phyloP scores from a whole-genome alignment of 306 rosid species.

The Sphenostylis stenocarpa region DNA sequence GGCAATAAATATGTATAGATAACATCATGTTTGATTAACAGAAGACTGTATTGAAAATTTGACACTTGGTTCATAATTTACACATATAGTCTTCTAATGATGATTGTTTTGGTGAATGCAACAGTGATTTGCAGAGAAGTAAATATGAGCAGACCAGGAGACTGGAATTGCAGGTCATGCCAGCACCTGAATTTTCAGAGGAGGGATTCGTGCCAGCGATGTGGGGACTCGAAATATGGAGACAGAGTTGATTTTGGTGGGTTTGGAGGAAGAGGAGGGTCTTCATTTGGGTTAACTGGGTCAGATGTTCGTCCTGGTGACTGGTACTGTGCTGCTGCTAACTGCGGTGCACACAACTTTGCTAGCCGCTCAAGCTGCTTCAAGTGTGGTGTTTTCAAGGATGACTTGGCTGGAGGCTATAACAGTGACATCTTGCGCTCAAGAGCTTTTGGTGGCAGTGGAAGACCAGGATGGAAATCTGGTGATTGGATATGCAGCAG shows the following conservation, averaged over 20 bases:
- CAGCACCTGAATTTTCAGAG: slow-evolving; percentile 95
- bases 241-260: slow-evolving; percentile 55
- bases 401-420: slow-evolving; percentile 53
- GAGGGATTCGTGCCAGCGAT: slow-evolving; percentile 92
- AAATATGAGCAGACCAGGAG: slow-evolving; percentile 94
- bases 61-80: background rate
- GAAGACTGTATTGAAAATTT: background rate
- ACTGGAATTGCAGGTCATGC: slow-evolving; percentile 98
- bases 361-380: slow-evolving; percentile 98
- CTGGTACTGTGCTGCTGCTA: slow-evolving; percentile 79
- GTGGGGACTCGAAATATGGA: slow-evolving; percentile 71
- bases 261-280: slow-evolving; percentile 66
- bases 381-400: slow-evolving; percentile 94
- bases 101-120: slow-evolving; percentile 17
- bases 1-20: background rate
- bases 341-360: slow-evolving; percentile 89
- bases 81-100: background rate
- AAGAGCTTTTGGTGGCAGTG: slow-evolving; percentile 42
- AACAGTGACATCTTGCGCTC: slow-evolving; percentile 57
- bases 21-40: slow-evolving; percentile 10
- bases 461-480: slow-evolving; percentile 91
- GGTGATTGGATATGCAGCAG: slow-evolving; percentile 99
- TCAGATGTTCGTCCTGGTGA: slow-evolving; percentile 94
- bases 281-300: slow-evolving; percentile 68
- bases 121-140: slow-evolving; percentile 30